These are phyloP conservation scores for Aspergillus quadrilineatus DNA, from an alignment of 2,329 filamentous ascomycete genomes.

Conservation along the genomic window DNA sequence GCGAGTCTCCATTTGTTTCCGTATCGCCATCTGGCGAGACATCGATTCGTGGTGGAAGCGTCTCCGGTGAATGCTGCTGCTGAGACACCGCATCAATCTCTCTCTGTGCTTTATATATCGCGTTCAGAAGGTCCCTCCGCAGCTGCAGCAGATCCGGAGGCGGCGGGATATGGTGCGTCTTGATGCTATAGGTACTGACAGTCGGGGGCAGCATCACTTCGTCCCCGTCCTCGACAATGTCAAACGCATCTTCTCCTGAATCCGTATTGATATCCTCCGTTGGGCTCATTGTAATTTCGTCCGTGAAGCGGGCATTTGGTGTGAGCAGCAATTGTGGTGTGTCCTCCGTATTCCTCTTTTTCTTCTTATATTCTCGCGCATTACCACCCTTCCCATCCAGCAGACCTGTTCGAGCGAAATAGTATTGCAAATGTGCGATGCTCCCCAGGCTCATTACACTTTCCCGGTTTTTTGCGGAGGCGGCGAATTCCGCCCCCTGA, in stretches of 20 bases:
- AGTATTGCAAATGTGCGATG: slow-evolving; percentile 96
- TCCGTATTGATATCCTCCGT: slow-evolving; percentile 40
- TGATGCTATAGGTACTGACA: slow-evolving; percentile 89
- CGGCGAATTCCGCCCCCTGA: slow-evolving; percentile 83
- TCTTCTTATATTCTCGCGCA: slow-evolving; percentile 67
- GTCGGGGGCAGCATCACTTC: slow-evolving; percentile 90
- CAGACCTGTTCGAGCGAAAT: slow-evolving; percentile 91
- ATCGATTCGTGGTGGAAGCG: slow-evolving; percentile 31
- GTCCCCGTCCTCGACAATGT: slow-evolving; percentile 64
- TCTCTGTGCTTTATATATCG: slow-evolving; percentile 67
- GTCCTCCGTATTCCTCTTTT: slow-evolving; percentile 37
- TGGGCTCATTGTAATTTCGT: slow-evolving; percentile 54
- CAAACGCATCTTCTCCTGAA: slow-evolving; percentile 54
- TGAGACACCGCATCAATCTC: slow-evolving; percentile 56
- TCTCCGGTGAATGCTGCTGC: slow-evolving; percentile 28
- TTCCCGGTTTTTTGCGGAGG: slow-evolving; percentile 84
- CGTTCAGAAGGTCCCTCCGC: slow-evolving; percentile 65
- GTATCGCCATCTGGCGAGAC: slow-evolving; percentile 31
- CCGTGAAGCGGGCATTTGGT: slow-evolving; percentile 39
- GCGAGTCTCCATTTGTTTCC: slow-evolving; percentile 46
- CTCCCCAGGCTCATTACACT: slow-evolving; percentile 95
- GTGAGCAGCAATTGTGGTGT: slow-evolving; percentile 43
- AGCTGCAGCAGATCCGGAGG: slow-evolving; percentile 81
- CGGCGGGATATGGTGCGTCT: slow-evolving; percentile 75
- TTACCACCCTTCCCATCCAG: slow-evolving; percentile 91